Percentiles rank a stretch among this genome's conserved stretches.
Conservation (phyloP, 2,329 filamentous ascomycete species). For the Dissoconium aciculare region DNA sequence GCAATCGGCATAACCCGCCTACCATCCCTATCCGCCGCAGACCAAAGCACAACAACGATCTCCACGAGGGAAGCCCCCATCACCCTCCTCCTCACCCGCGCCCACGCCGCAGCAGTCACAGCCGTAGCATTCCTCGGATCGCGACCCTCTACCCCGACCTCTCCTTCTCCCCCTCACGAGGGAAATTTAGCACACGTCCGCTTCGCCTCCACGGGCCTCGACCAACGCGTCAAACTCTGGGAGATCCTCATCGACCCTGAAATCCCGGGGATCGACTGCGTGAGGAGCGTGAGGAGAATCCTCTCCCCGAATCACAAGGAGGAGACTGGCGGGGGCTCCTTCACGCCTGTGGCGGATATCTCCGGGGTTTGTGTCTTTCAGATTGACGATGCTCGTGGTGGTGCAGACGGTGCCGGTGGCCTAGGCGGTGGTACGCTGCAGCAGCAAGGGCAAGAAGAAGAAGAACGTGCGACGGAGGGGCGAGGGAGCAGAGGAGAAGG, state of each 20-base stretch:
- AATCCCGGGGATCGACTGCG: constrained; percentile 21
- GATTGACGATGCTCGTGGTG: constrained; percentile 9
- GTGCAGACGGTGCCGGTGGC: no score
- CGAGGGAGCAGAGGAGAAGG: constrained; percentile 3
- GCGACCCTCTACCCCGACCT: background rate
- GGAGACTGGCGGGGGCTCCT: no score
- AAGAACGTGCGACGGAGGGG: no score
- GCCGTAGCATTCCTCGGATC: constrained; percentile 29
- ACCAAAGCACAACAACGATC: no score
- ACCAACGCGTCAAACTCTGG: constrained; percentile 37
- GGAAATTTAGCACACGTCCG: no score
- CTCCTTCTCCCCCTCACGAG: no score
- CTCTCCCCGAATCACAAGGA: no score
- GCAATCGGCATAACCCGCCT: constrained; percentile 48
- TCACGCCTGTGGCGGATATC: constrained; percentile 41
- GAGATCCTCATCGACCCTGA: constrained; percentile 21
- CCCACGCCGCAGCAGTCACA: constrained; percentile 61
- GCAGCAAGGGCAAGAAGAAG: no score
- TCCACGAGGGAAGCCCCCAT: constrained; percentile 8
- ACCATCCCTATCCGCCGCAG: background rate
- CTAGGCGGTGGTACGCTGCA: no score
- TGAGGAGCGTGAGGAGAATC: constrained; percentile 18
- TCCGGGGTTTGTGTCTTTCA: constrained; percentile 33
- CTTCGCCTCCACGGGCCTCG: constrained; percentile 25
- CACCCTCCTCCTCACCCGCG: constrained; percentile 36